A percentile compares a stretch with the other conserved stretches of the same genome.
These are phyloP conservation scores for Bjerkandera adusta DNA, from an alignment of 1,284 basidiomycete species.

Conservation along the genomic window DNA sequence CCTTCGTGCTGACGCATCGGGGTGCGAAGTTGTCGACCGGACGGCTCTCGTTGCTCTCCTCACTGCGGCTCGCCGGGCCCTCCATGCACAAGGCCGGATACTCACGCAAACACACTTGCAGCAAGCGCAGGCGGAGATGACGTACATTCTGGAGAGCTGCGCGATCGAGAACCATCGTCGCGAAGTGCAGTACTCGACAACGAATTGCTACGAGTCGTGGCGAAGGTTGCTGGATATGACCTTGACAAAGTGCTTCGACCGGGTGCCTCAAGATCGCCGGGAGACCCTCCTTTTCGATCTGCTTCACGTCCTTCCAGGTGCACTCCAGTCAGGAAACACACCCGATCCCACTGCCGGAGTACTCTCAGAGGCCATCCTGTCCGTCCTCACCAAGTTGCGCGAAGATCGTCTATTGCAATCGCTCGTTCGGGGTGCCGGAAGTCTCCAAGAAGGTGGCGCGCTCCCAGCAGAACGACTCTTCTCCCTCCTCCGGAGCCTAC, in stretches of 20 bases:
- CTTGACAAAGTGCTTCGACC: conserved; percentile 80
- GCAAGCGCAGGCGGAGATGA: conserved; percentile 67
- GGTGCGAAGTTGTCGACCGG: conserved; percentile 83
- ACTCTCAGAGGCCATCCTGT: conserved; percentile 79
- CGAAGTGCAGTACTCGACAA: conserved; percentile 72
- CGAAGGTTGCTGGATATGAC: conserved; percentile 79
- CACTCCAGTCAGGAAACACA: conserved; percentile 56
- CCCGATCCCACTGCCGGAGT: conserved; percentile 76
- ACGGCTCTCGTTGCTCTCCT: conserved; percentile 68
- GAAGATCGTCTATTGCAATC: conserved; percentile 72
- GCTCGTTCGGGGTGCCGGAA: conserved; percentile 51
- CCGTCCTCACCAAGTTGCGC: conserved; percentile 81
- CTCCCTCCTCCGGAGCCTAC: conserved; percentile 70
- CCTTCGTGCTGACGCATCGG: conserved; percentile 65
- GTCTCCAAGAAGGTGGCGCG: conserved; percentile 54
- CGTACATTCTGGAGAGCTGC: conserved; percentile 79
- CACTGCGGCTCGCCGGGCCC: conserved; percentile 51
- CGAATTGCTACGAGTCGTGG: conserved; percentile 79
- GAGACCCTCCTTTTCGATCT: conserved; percentile 89
- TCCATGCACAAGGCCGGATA: conserved; percentile 70
- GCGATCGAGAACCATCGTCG: conserved; percentile 86
- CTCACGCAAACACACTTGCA: conserved; percentile 62
- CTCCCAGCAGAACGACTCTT: conserved; percentile 82
- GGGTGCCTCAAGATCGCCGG: conserved; percentile 74
- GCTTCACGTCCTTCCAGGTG: conserved; percentile 70